phyloP scores from a whole-genome alignment of 2,329 filamentous ascomycete genomes.

The Acrocalymma vagum region DNA sequence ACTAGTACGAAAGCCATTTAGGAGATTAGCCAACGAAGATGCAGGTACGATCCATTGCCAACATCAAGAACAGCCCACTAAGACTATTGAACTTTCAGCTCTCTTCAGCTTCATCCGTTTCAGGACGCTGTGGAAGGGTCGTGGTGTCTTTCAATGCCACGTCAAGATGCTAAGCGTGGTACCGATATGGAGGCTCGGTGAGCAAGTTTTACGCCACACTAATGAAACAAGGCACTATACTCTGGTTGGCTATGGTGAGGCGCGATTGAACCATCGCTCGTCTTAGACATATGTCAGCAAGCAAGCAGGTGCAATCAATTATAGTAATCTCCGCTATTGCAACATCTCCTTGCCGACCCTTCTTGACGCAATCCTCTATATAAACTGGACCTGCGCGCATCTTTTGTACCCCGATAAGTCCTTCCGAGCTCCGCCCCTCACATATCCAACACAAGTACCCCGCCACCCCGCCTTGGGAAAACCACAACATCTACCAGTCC shows the following conservation, averaged over 20 bases:
- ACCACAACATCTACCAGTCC: conserved; percentile 3
- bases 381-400: conserved; percentile 9
- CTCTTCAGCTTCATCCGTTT: no score
- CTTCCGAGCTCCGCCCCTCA: not conserved
- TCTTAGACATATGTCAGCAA: conserved; percentile 45
- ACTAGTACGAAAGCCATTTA: no score
- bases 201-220: conserved; percentile 47
- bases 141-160: no score
- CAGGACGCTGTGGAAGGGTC: no score
- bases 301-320: conserved; percentile 35
- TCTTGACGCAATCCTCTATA: no score
- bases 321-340: conserved; percentile 41
- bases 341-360: conserved; percentile 30
- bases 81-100: no score
- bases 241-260: conserved; percentile 27
- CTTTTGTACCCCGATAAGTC: conserved; percentile 1
- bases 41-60: no score
- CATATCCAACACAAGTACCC: conserved; percentile 9
- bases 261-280: no score
- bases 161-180: no score
- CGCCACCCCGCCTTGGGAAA: conserved; percentile 11
- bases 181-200: no score
- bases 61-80: no score
- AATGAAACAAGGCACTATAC: conserved; percentile 17
- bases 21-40: no score